phyloP scores from a whole-genome alignment of 805 yeast genomes.

The Danielia reshetovae region DNA sequence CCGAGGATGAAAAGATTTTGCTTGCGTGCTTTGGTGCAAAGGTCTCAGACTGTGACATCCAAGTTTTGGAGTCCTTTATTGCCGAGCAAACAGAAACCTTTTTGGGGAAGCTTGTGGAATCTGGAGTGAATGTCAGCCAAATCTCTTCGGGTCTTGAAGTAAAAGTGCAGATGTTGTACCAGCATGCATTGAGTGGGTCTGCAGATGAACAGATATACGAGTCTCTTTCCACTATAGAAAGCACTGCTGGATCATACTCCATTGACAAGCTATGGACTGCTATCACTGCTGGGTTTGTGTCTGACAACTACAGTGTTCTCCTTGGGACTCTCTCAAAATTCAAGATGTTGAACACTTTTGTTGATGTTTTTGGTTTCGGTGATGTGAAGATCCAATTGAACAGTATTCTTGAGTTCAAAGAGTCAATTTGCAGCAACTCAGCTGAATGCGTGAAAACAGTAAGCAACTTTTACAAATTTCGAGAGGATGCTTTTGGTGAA shows the following conservation, averaged over 20 bases:
- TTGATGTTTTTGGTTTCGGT: slow-evolving; percentile 6
- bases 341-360: slow-evolving; percentile 24
- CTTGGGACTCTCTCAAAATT: slow-evolving; percentile 19
- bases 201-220: not conserved
- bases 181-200: not conserved
- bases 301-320: slow-evolving; percentile 20
- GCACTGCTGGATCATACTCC: not conserved
- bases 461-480: slow-evolving; percentile 39
- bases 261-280: not conserved
- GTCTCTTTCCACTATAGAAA: not conserved
- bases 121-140: slow-evolving; percentile 5
- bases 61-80: slow-evolving; percentile 4
- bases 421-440: slow-evolving; percentile 18
- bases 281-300: slow-evolving; percentile 14
- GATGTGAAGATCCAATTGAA: slow-evolving; percentile 5
- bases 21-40: slow-evolving; percentile 2
- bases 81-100: slow-evolving; percentile 14
- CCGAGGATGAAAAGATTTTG: slow-evolving; percentile 6
- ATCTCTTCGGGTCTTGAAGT: not conserved
- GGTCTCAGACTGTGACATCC: not conserved
- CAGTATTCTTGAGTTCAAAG: slow-evolving; percentile 18
- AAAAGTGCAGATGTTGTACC: not conserved
- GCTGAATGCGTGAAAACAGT: slow-evolving; percentile 19
- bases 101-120: slow-evolving; percentile 11
- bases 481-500: slow-evolving; percentile 36